Base-by-base conservation (phyloP, 2,329 filamentous ascomycete genomes). In the Fusarium transvaalense region DNA sequence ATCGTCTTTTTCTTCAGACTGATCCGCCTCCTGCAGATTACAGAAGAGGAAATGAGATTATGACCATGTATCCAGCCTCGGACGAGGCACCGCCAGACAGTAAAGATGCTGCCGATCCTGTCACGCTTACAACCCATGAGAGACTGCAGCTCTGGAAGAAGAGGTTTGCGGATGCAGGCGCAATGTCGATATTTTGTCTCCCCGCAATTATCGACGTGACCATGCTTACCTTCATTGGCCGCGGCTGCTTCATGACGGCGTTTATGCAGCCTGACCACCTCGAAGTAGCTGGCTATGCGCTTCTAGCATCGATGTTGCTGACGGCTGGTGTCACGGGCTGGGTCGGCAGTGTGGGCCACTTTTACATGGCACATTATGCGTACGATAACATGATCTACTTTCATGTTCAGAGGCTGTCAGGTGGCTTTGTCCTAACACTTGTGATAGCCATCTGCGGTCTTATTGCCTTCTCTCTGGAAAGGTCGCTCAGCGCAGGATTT, bases 381-480 rank as follows among this genome's bases (percentile, higher is more conserved):
- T 69, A 69, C 17, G 67, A 69, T 9, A 69, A 66, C 10, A 69
- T 69, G 67, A 55, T 69, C 10, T 69, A 69, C 31, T 69, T 69
- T 10, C 67, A 69, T 21, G 55, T 69, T 1, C 67, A 69, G 39
- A 56, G 67, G 1, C 41, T 69, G 4, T 69, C 67, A 1, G 67
- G 67, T 6, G 67, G 67, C 3, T 69, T 69, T 10, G 47, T 69
- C 7, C 12, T 69, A 3, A 66, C 65, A 3, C 38, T 61, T 3
- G 27, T 51, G 1, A 50, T 69, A 6, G 43, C 57, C 0, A 13
- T 69, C 5, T 51, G 63, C 6, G 67, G 67, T 1, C 51, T 69
- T 12, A 32, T 69, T 42, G 56, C 50, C 9, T 69, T 64, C 17
- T 66, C 65, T 12, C 3, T 69, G 4, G 52, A 64, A 23, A 56